A percentile compares a stretch with the other conserved stretches of the same genome.
Conservation (phyloP, 768 basidiomycete genomes). For the Phylloporus scabripes region DNA sequence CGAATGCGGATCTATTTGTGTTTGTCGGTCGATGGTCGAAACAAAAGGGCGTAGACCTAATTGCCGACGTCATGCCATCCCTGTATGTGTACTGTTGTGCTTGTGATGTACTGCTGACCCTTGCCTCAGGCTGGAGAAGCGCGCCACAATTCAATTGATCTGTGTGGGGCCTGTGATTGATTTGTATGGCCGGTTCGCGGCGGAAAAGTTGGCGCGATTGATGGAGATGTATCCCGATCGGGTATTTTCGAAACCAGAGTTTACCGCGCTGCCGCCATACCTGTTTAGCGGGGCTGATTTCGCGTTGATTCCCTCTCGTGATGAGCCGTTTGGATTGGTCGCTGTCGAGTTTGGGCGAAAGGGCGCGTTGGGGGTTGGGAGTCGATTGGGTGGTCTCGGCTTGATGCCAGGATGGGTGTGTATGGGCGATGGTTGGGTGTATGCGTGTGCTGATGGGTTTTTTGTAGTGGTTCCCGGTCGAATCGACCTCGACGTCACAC, state of each 20-base stretch:
- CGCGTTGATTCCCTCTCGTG: conserved; percentile 91
- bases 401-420: conserved; percentile 97
- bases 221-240: conserved; percentile 96
- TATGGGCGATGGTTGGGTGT: conserved; percentile 4
- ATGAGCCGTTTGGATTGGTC: conserved; percentile 93
- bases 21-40: conserved; percentile 98
- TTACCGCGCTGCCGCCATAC: conserved; percentile 89
- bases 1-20: conserved; percentile 85
- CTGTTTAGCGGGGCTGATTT: conserved; percentile 95
- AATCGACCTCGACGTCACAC: conserved; percentile 87
- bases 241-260: conserved; percentile 95
- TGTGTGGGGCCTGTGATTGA: conserved; percentile 94
- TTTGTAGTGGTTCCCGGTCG: conserved; percentile 90
- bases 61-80: conserved; percentile 91
- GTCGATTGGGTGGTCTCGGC: conserved; percentile 90
- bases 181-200: conserved; percentile 91
- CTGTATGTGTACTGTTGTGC: conserved; percentile 47
- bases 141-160: conserved; percentile 79
- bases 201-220: conserved; percentile 85
- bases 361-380: conserved; percentile 93
- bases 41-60: conserved; percentile 96
- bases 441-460: neutral
- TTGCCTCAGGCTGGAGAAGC: conserved; percentile 67
- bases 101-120: neutral
- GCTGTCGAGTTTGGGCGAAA: conserved; percentile 96